Conservation (phyloP, 106 monocot species). For the Platanthera zijinensis region DNA sequence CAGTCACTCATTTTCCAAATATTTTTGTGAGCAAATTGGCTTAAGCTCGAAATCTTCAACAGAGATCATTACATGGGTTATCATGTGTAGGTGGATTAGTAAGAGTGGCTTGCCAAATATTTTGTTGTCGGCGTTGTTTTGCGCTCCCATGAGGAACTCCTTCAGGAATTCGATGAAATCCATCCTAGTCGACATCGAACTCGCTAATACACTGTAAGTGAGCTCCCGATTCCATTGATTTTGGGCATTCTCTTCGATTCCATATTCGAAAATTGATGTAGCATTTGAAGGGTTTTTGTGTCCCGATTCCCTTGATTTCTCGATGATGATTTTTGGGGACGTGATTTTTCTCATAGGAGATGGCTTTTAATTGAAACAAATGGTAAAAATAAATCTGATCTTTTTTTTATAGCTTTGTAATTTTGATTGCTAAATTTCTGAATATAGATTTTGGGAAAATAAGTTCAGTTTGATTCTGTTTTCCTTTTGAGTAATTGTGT, state of each 20-base stretch:
- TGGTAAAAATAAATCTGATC: background rate
- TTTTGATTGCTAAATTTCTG: slow-evolving; percentile 1
- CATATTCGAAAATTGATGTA: background rate
- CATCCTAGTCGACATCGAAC: background rate
- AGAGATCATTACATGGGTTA: too few relatives aligned
- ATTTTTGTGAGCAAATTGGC: too few relatives aligned
- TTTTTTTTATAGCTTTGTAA: background rate
- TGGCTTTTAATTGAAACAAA: background rate
- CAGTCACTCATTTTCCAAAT: too few relatives aligned
- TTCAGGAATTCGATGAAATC: background rate
- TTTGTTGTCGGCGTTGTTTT: background rate
- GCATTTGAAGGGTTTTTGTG: background rate
- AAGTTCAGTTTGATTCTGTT: background rate
- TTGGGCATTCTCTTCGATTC: background rate
- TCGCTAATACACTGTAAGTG: slow-evolving; percentile 6
- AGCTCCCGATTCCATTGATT: background rate
- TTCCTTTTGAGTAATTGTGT: background rate
- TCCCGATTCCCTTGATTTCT: background rate
- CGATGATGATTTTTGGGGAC: background rate
- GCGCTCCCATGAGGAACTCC: background rate
- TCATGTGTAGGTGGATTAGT: too few relatives aligned
- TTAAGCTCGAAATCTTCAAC: too few relatives aligned
- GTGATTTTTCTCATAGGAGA: background rate
- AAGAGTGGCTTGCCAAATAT: background rate
- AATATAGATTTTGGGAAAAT: background rate